Base-by-base conservation (phyloP, 805 yeast species). In the Barnettozyma siamensis region DNA sequence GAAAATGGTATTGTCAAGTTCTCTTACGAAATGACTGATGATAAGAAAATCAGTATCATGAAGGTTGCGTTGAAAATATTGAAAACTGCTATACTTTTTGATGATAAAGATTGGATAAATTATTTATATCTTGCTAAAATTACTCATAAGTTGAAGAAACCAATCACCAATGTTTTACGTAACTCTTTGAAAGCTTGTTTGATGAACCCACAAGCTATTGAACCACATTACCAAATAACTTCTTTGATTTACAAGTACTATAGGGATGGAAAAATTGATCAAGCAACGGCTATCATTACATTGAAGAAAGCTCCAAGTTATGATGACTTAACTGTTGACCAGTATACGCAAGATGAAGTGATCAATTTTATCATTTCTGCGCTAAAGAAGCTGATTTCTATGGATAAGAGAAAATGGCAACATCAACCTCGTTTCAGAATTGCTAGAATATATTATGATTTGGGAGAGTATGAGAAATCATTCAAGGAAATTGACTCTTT, bases 321-420 rank as follows among this genome's bases (percentile, higher is more conserved):
- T 35, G 43, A 17, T 42, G 56, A 30, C 47, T 46, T 33, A 38
- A 36, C 1, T 53, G 27, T 43, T 3, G 41, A 54, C 7, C 62
- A 51, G 9, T 49, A 39, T 2, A 33, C 47, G 10, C 42, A 48
- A 15, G 45, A 49, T 16, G 45, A 37, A 10, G 48, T 56, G n/a
- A 34, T 50, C 3, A 56, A 54, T 1, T 68, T 77, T 46, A 68
- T 82, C 3, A 62, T 82, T 1, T 57, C 55, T 0, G 59, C 76
- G 7, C 58, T 87, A 31, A 63, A 63, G 31, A 73, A 65, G 42
- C 55, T 87, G 3, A 60, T 72, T 15, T 38, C 65, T 0, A 62
- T 74, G 10, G 98, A 91, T 57, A 88, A 83, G 57, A 85, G 80
- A 57, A 85, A 79, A 40, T 88, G 97, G 97, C 95, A 88, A 40